Conservation (phyloP, 2,329 filamentous ascomycete genomes). For the Aspergillus sp. region DNA sequence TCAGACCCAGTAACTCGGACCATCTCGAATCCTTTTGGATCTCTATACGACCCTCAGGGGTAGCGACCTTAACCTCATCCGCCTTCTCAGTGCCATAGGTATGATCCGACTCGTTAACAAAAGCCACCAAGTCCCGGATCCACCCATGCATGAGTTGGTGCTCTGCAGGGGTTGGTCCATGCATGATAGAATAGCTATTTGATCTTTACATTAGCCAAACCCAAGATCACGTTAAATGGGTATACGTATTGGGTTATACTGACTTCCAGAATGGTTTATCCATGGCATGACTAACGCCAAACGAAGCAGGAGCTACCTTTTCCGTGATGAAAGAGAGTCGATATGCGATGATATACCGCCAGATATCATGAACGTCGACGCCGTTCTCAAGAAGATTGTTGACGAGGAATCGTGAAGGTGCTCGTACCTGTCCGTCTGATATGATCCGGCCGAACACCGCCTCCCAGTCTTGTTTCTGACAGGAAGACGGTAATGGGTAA, state of each 20-base stretch:
- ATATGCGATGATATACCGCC: conserved; percentile 46
- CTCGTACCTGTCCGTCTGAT: conserved; percentile 23
- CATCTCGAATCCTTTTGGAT: conserved; percentile 38
- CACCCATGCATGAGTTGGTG: conserved; percentile 39
- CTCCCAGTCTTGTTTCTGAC: conserved; percentile 34
- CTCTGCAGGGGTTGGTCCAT: conserved; percentile 39
- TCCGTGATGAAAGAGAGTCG: conserved; percentile 45
- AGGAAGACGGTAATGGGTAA: conserved; percentile 35
- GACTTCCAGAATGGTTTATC: conserved; percentile 48
- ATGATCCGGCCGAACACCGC: conserved; percentile 42
- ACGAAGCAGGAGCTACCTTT: conserved; percentile 35
- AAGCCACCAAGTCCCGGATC: conserved; percentile 39
- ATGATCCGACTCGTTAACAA: conserved; percentile 35
- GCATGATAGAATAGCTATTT: conserved; percentile 38
- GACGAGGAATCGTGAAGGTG: conserved; percentile 20
- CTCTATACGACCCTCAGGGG: conserved; percentile 32
- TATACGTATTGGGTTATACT: conserved; percentile 15
- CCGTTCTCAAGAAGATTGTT: conserved; percentile 29
- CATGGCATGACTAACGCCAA: conserved; percentile 39
- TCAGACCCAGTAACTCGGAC: conserved; percentile 18
- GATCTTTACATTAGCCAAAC: not conserved
- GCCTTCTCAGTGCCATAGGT: conserved; percentile 35
- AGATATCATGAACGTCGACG: conserved; percentile 35
- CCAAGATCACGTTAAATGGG: not conserved
- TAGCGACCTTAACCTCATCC: conserved; percentile 40